Base-by-base conservation (phyloP, 139 green algal genomes). In the Dunaliella primolecta region DNA sequence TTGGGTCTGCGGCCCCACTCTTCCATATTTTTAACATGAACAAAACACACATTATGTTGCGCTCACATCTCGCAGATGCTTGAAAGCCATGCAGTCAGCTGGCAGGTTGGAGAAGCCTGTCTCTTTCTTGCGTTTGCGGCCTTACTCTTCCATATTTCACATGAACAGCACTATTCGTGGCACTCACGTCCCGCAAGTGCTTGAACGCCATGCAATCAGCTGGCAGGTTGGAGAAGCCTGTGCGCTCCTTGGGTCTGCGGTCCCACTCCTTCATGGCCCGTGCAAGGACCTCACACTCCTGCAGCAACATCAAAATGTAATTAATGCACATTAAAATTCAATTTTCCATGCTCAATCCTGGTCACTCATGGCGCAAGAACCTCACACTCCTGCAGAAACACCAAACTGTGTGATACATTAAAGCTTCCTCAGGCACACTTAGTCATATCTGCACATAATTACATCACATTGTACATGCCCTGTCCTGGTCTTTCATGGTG, bases 121-220 rank as follows among this genome's bases (percentile, higher is more conserved):
- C 2, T 86, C 79, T 75, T 89, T 86, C 33, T 87, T 82, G 1
- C 85, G 72, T 2, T 93, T 84, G 25, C 94, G 88, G 71, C 95
- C 92, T 83, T 93, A 93, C 86, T 97, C 94, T 87, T 97, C 96
- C 75, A 96, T 90, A n/a, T n/a, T n/a, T n/a, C n/a, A n/a, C n/a
- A n/a, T n/a, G n/a, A n/a, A n/a, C n/a, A n/a, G n/a, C n/a, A n/a
- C n/a, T n/a, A n/a, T n/a, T n/a, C n/a, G n/a, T n/a, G n/a, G 46
- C 33, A 35, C 92, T 89, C 88, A 95, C 94, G 77, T 97, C 94
- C 33, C 94, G 84, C 75, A 94, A 92, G 89, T 94, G 92, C 78
- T 97, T 97, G 92, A 94, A 97, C 21, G 94, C 93, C 86, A 97
- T 84, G 89, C 90, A 95, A 84, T 97, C 94, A 0, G 33, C 91